Evolutionary conservation across 2,329 filamentous ascomycete genomes (phyloP).

Genomic region (Claviceps quebecensis): DNA sequence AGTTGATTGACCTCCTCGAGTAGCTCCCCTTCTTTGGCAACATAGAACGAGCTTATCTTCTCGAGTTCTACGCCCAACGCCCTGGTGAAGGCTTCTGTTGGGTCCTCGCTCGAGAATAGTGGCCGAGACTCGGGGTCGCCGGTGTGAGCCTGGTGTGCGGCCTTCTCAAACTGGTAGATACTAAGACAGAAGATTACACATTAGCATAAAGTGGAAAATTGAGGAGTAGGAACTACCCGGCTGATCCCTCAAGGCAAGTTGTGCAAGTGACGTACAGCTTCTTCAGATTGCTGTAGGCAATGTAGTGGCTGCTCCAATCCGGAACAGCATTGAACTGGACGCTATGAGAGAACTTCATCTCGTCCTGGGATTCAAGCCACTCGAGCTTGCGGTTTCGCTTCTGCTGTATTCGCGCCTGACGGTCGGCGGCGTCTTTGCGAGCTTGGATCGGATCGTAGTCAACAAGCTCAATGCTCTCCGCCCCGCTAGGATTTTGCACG

Average conservation of each 20-base stretch:
- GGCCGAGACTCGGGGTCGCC: constrained; percentile 75
- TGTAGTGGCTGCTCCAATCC: constrained; percentile 98
- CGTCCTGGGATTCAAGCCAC: constrained; percentile 59
- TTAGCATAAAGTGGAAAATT: background rate
- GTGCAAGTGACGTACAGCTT: constrained; percentile 59
- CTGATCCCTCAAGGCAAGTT: background rate
- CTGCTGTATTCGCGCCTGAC: constrained; percentile 19
- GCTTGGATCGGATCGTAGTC: constrained; percentile 22
- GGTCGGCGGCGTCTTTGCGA: constrained; percentile 16
- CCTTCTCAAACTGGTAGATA: constrained; percentile 91
- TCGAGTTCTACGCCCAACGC: constrained; percentile 82
- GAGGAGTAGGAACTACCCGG: background rate
- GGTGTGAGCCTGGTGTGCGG: constrained; percentile 47
- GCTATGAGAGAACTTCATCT: constrained; percentile 99
- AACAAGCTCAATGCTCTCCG: constrained; percentile 26
- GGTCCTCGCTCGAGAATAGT: constrained; percentile 58
- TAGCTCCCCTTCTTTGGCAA: constrained; percentile 77
- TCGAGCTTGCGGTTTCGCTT: constrained; percentile 50
- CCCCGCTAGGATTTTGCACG: constrained; percentile 1
- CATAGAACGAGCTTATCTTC: constrained; percentile 86
- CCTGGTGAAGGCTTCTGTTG: constrained; percentile 67
- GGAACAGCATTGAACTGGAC: constrained; percentile 99
- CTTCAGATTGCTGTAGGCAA: constrained; percentile 96
- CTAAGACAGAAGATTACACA: constrained; percentile 28
- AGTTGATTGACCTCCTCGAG: constrained; percentile 66